Evolutionary conservation across 106 monocot species (phyloP).

Genomic region (Acorus gramineus): DNA sequence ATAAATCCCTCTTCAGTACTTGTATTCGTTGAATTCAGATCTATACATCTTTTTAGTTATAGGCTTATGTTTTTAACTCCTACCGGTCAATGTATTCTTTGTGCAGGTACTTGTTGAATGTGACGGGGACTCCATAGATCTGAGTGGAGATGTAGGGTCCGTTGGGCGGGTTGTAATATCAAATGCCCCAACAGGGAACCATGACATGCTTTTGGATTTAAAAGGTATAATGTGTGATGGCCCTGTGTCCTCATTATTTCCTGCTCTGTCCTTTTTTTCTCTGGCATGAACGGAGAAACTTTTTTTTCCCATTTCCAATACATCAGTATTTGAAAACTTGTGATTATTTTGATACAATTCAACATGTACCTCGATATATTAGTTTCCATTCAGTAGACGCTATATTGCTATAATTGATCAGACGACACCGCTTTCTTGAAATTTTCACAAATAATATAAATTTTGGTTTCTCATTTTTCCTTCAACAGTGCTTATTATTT

Average conservation of each 20-base stretch:
- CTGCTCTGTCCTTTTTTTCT: not conserved
- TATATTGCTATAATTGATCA: too few species aligned
- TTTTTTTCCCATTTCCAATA: not conserved
- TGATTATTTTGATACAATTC: too few species aligned
- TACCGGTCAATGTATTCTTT: not conserved
- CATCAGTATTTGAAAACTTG: too few species aligned
- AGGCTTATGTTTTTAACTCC: not conserved
- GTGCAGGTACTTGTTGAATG: constrained; percentile 88
- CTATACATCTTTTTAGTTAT: not conserved
- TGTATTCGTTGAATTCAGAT: constrained; percentile 1
- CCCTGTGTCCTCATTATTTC: not conserved
- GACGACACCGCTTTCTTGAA: too few species aligned
- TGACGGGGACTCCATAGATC: constrained; percentile 86
- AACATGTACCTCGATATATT: too few species aligned
- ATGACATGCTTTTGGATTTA: constrained; percentile 78
- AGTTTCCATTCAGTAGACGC: too few species aligned
- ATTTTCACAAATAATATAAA: too few species aligned
- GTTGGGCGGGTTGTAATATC: constrained; percentile 84
- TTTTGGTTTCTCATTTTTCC: too few species aligned
- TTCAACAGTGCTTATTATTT: too few species aligned
- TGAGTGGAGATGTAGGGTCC: constrained; percentile 96
- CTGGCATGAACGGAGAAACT: too few species aligned
- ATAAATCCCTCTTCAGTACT: not conserved
- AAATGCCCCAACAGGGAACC: constrained; percentile 35
- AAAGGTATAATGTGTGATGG: constrained; percentile 43